These are phyloP conservation scores for Fusarium domesticum DNA, from an alignment of 2,329 filamentous ascomycete species.

Conservation along the genomic window DNA sequence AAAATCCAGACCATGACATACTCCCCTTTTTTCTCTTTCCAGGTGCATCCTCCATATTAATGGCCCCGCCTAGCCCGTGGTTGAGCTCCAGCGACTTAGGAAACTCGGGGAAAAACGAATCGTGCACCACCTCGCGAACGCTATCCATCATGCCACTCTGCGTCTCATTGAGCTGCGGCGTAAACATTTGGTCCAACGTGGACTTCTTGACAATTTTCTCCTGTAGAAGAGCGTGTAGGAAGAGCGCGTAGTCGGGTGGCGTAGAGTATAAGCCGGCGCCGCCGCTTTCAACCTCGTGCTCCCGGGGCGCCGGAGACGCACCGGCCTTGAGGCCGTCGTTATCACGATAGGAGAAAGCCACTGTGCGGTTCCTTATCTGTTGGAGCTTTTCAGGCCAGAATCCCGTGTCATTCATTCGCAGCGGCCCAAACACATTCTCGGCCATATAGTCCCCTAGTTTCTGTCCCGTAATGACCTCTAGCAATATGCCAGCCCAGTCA, in stretches of 20 bases:
- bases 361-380: conserved; percentile 22
- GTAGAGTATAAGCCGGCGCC: conserved; percentile 44
- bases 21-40: conserved; percentile 42
- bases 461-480: conserved; percentile 40
- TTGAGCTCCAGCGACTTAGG: conserved; percentile 32
- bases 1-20: conserved; percentile 44
- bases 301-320: conserved; percentile 20
- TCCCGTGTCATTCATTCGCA: conserved; percentile 37
- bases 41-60: conserved; percentile 39
- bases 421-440: conserved; percentile 35
- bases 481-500: conserved; percentile 47
- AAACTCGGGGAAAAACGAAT: conserved; percentile 39
- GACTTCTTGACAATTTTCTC: conserved; percentile 31
- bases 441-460: conserved; percentile 39
- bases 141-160: conserved; percentile 16
- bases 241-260: conserved; percentile 38
- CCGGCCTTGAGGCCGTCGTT: conserved; percentile 21
- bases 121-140: conserved; percentile 21
- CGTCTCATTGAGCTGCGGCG: conserved; percentile 38
- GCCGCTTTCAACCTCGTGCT: conserved; percentile 40
- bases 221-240: conserved; percentile 35
- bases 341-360: conserved; percentile 21
- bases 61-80: conserved; percentile 38
- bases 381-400: conserved; percentile 36
- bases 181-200: conserved; percentile 37